Evolutionary conservation across 2,329 filamentous ascomycete genomes (phyloP).

Genomic region (Fusarium globosum): DNA sequence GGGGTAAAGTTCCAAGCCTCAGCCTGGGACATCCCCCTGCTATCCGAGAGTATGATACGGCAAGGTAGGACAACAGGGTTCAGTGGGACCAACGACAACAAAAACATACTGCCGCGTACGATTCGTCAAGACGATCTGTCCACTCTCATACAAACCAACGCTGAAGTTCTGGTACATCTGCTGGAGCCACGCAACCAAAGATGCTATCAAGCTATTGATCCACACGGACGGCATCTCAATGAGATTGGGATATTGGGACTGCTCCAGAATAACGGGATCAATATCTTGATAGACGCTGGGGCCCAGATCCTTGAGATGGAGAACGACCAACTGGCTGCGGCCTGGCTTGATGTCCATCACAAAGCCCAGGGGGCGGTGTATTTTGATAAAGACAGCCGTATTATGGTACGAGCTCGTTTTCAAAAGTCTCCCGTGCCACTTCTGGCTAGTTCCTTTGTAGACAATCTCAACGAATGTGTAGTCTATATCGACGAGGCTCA

Average conservation of each 20-base stretch:
- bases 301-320: constrained; percentile 72
- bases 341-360: constrained; percentile 61
- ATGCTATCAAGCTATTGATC: constrained; percentile 52
- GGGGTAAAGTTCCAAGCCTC: constrained; percentile 70
- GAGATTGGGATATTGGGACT: constrained; percentile 8
- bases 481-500: constrained; percentile 72
- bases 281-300: constrained; percentile 71
- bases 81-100: constrained; percentile 76
- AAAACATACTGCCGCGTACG: constrained; percentile 67
- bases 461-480: constrained; percentile 62
- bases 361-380: constrained; percentile 62
- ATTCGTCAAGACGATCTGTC: constrained; percentile 71
- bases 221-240: constrained; percentile 51
- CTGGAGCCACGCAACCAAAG: constrained; percentile 61
- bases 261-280: constrained; percentile 49
- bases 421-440: constrained; percentile 61
- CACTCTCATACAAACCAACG: constrained; percentile 68
- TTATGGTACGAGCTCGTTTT: constrained; percentile 36
- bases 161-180: constrained; percentile 70
- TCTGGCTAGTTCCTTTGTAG: constrained; percentile 64
- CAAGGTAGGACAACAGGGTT: constrained; percentile 70
- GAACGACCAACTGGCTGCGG: constrained; percentile 60
- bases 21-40: constrained; percentile 74
- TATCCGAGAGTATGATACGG: not conserved
- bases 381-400: constrained; percentile 55